Evolutionary conservation across 1,284 basidiomycete species (phyloP), one percentile per base, ranked within the genome.

Genomic region (Malassezia japonica): DNA sequence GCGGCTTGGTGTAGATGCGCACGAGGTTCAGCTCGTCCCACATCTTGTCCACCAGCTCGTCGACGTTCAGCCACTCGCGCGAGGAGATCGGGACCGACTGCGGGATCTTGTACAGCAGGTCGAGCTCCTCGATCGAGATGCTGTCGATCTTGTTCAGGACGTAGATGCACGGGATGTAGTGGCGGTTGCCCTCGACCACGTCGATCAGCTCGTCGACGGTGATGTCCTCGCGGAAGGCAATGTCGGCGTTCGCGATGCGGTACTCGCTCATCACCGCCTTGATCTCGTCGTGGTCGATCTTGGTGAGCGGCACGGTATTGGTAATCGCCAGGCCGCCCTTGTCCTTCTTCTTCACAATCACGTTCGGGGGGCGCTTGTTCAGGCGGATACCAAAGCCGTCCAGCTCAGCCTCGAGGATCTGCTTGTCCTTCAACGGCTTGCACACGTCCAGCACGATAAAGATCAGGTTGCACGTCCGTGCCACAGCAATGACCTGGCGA

Each of bases 391-490:
- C 92, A 63, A 96, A 95, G 25, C 90, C 90, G 79, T 98, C 92
- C 57, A 98, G 75, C 75, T 98, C 92, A 37, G 79, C 74, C 74
- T 94, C 88, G 56, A 98, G 87, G 66, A 94, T 77, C 48, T 82
- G 84, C 70, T 98, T 89, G 78, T 99, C 92, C 36, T 84, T 57
- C 21, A 98, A 80, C 10, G 94, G 94, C 76, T 98, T 99, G 34
- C 94, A 81, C 12, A 98, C 94, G 69, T 99, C 94, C 34, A 99
- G 81, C 25, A 98, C 86, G 72, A 99, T 96, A 75, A 96, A 98
- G 61, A 99, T 96, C 41, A 98, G 82, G 74, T 98, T 91, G 75
- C 94, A 98, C 39, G 94, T 96, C 58, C 92, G 82, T 18, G 91
- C 90, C 59, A 96, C 91, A 57, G 91, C 90, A 72, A 82, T 81